Evolutionary conservation across 2,329 filamentous ascomycete species (phyloP).

Genomic region (Furcasterigmium furcatum): DNA sequence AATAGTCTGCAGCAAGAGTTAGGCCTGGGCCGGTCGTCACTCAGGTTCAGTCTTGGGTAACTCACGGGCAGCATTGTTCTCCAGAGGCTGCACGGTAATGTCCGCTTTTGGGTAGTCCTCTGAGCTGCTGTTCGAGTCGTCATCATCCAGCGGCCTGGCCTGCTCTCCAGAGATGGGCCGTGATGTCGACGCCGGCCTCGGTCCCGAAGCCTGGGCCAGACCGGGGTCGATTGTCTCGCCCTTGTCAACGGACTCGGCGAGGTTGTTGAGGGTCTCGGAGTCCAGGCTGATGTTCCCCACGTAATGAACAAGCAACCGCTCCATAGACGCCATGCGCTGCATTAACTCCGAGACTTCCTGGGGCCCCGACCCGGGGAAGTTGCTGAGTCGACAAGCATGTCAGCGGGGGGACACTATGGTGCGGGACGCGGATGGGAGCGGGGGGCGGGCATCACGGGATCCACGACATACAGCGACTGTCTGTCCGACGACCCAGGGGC

Average conservation of each 20-base stretch:
- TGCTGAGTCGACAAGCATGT: neutral
- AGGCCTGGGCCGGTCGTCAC: too few relatives aligned
- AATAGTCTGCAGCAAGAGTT: constrained; percentile 42
- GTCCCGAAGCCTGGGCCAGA: neutral
- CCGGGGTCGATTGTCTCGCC: constrained; percentile 5
- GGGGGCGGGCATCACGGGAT: neutral
- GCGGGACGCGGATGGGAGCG: neutral
- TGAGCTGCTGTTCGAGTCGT: constrained; percentile 13
- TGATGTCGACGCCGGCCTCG: too few relatives aligned
- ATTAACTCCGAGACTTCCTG: constrained; percentile 12
- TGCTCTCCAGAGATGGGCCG: neutral
- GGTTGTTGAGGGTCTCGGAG: constrained; percentile 33
- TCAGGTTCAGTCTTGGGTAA: constrained; percentile 1
- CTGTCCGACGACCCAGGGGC: constrained; percentile 5
- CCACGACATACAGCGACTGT: constrained; percentile 4
- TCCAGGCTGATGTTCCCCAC: constrained; percentile 39
- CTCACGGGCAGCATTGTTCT: constrained; percentile 37
- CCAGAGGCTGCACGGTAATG: constrained; percentile 36
- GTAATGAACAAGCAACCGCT: constrained; percentile 43
- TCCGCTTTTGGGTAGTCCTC: constrained; percentile 23
- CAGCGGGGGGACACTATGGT: neutral
- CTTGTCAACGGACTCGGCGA: constrained; percentile 38
- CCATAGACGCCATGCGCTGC: constrained; percentile 29
- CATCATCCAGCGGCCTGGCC: constrained; percentile 14
- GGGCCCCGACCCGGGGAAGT: constrained; percentile 3